phyloP scores from a whole-genome alignment of 305 asterid species.

The Fraxinus albicans region DNA sequence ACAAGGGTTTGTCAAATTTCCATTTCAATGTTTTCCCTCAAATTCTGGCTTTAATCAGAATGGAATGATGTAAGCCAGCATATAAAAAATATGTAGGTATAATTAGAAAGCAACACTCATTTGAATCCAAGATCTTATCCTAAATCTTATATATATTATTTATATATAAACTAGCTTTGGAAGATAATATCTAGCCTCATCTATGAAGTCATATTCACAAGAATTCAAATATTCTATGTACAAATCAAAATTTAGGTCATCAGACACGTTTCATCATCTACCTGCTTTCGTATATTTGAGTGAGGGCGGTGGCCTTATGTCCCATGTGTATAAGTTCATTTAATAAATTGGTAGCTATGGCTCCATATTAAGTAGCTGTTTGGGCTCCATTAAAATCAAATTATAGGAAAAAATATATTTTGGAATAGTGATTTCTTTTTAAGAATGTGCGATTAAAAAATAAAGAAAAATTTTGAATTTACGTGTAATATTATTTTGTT shows the following conservation, averaged over 20 bases:
- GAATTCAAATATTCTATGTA: not conserved
- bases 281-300: no score
- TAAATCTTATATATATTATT: conserved; percentile 5
- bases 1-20: conserved; percentile 1
- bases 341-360: no score
- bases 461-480: no score
- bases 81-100: not conserved
- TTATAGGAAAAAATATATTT: no score
- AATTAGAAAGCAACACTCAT: not conserved
- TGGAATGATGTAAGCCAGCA: not conserved
- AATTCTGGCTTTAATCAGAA: conserved; percentile 22
- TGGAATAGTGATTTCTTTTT: no score
- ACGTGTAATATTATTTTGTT: no score
- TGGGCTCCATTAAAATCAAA: no score
- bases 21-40: conserved; percentile 17
- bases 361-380: no score
- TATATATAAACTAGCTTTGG: not conserved
- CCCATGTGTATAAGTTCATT: no score
- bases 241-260: not conserved
- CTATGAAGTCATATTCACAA: not conserved
- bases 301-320: no score
- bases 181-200: not conserved
- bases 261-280: not conserved
- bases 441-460: no score
- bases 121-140: conserved; percentile 12